A percentile compares a stretch with the other conserved stretches of the same genome.
Conservation (phyloP, 306 rosid genomes). For the Myrica gale region DNA sequence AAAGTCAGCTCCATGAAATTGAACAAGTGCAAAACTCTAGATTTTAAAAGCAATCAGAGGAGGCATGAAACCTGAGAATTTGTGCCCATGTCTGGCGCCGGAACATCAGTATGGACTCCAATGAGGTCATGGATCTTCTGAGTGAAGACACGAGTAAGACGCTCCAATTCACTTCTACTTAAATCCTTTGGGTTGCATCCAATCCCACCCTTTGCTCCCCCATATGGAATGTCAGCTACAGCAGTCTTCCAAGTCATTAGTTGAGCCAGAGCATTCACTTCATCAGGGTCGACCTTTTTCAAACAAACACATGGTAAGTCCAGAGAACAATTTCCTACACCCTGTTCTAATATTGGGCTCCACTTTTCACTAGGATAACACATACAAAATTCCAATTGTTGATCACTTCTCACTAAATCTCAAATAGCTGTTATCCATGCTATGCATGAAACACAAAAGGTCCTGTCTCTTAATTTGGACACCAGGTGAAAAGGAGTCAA, state of each 20-base stretch:
- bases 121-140: constrained; percentile 65
- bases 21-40: background rate
- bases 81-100: constrained; percentile 73
- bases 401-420: background rate
- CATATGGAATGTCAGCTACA: constrained; percentile 64
- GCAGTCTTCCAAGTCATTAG: constrained; percentile 78
- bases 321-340: background rate
- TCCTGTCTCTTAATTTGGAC: background rate
- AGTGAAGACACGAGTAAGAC: constrained; percentile 64
- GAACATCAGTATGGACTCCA: constrained; percentile 61
- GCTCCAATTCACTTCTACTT: constrained; percentile 53
- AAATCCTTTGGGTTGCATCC: constrained; percentile 58
- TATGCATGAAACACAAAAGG: background rate
- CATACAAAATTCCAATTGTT: background rate
- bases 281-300: constrained; percentile 63
- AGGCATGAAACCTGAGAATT: constrained; percentile 46
- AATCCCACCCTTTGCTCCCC: constrained; percentile 73
- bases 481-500: background rate
- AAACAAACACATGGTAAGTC: constrained; percentile 6
- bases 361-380: background rate
- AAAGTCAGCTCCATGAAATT: background rate
- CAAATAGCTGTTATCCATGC: background rate
- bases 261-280: constrained; percentile 66
- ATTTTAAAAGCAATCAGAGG: background rate
- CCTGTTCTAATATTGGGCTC: background rate